Evolutionary conservation across 495 filamentous ascomycete genomes (phyloP), one percentile per base, ranked within the genome.

Genomic region (Parathielavia hyrcaniae): DNA sequence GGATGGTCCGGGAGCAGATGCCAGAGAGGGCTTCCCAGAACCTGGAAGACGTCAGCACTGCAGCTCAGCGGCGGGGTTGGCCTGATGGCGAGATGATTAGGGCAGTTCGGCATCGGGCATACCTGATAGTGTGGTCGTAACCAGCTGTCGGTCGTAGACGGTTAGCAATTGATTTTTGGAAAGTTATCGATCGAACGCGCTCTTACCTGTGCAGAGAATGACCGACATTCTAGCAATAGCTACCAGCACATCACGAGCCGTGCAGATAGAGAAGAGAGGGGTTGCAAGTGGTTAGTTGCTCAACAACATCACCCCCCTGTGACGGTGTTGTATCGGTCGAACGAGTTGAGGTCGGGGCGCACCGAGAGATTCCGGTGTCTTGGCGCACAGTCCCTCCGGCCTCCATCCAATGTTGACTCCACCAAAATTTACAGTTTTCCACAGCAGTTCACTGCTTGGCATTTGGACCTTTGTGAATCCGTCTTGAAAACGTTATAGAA

Each of bases 91-190:
- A 10, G 22, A 12, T 4, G 22, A 30, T 47, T 0, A 35, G 34
- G 34, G 34, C 5, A 1, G 1, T 41, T 16, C 7, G 36, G 16
- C 14, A 7, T 4, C 9, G 22, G 44, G 20, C 81, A 68, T 81
- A 95, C 91, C 93, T 84, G 65, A 98, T 98, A 40, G 93, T 97
- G 76, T 98, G 93, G 78, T 98, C 93, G 75, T 98, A 97, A 64
- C 93, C 95, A 72, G 93, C 93, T 89, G 73, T 70, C 40, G 35
- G 73, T 70, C 40, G 35, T 38, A 45, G 51, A 26, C 32, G 32
- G 26, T 50, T 22, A 58, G 38, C 35, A 45, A 40, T 7, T 52
- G 34, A 13, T 19, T 13, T 59, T 65, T 58, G 66, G 56, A 48
- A 1, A 12, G 5, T 55, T 50, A 5, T 49, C 32, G 26, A 46